Base-by-base conservation (phyloP, 371 early-diverging fungal species). In the Paraphysoderma sedebokerense region DNA sequence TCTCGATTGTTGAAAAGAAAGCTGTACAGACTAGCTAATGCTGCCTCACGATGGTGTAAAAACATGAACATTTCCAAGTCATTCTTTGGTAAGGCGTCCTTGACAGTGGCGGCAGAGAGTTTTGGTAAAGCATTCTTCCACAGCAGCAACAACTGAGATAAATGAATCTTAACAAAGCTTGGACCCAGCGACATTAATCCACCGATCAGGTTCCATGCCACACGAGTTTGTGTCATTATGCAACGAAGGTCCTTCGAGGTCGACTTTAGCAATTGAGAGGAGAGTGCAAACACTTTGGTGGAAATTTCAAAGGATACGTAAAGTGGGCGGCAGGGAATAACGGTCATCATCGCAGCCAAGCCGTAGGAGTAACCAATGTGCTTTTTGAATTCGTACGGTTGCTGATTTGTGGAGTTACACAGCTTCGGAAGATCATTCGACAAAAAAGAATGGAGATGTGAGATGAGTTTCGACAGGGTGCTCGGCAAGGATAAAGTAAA, bases 181-280 rank as follows among this genome's bases (percentile, higher is more conserved):
- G 85, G 81, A 0, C 88, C 88, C 13, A 87, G 63, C 26, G 77
- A 67, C 82, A 86, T 83, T 20, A 90, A 58, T 0, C 79, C 65
- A 0, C 81, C 81, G 8, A 87, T 67, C 12, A 90, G 61, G 6
- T 67, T 76, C 87, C 90, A 90, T 0, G 80, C 86, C 0, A 80
- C 77, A 50, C 84, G 81, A 7, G 73, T 50, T 46, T 83, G 82
- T n/a, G 71, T 67, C 38, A 67, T 62, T 5, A 76, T 68, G 26
- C 80, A 65, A 19, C 63, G 60, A 5, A 60, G 50, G 13, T 83
- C 80, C 54, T 82, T 68, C 2, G 68, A 46, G n/a, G 55, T 57
- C 20, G 71, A 56, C 47, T 79, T 81, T 32, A 87, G 59, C 9
- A 89, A 62, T 48, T 84, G 82, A 1, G 74, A 76, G 0, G 85